Percentiles rank a stretch among this genome's conserved stretches.
Evolutionary conservation across 169 alveolate genomes (phyloP).

Genomic region (Eimeria zaria): DNA sequence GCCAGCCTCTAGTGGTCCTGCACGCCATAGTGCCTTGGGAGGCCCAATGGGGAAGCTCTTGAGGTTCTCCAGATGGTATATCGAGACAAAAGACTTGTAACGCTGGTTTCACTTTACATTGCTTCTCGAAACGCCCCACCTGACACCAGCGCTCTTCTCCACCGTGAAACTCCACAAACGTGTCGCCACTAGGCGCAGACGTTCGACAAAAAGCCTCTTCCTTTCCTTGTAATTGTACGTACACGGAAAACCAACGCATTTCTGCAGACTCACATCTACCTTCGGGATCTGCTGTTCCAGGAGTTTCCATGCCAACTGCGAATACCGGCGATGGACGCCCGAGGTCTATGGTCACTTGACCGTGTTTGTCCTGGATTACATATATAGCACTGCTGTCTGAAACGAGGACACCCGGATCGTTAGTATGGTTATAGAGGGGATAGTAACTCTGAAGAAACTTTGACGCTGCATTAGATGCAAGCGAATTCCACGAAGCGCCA

Average conservation of each 20-base stretch:
- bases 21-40: not conserved
- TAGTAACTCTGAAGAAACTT: slow-evolving; percentile 34
- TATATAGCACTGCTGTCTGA: slow-evolving; percentile 16
- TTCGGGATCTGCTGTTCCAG: not conserved
- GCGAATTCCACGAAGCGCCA: not conserved
- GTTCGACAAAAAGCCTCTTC: not conserved
- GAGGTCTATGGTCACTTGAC: slow-evolving; percentile 15
- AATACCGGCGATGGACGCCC: not conserved
- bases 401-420: slow-evolving; percentile 38
- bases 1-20: not conserved
- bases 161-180: too few species aligned
- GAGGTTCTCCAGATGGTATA: not conserved
- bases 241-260: slow-evolving; percentile 35
- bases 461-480: not conserved
- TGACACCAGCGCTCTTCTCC: not conserved
- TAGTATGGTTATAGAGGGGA: slow-evolving; percentile 6
- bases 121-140: slow-evolving; percentile 43
- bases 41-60: not conserved
- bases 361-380: not conserved
- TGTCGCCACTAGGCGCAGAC: not conserved
- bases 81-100: slow-evolving; percentile 23
- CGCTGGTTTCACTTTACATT: not conserved
- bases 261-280: slow-evolving; percentile 24
- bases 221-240: not conserved
- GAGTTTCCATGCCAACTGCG: slow-evolving; percentile 44